Evolutionary conservation across 1,284 basidiomycete species (phyloP).

Genomic region (Boletellus sp.): DNA sequence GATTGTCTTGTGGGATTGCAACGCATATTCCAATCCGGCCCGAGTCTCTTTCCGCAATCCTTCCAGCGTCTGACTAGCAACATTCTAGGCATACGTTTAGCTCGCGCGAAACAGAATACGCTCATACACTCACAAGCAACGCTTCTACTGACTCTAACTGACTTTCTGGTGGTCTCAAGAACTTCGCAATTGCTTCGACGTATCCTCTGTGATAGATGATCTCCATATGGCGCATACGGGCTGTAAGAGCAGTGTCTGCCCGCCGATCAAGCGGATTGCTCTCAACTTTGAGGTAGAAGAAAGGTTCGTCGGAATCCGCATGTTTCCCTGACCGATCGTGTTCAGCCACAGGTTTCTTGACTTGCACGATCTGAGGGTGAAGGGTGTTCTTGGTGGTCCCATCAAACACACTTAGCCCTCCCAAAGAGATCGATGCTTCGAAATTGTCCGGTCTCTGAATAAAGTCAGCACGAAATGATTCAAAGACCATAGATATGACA

Average conservation of each 20-base stretch:
- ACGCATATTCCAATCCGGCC: constrained; percentile 90
- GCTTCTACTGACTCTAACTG: constrained; percentile 96
- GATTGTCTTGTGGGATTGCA: constrained; percentile 92
- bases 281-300: constrained; percentile 93
- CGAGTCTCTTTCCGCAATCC: constrained; percentile 94
- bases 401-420: constrained; percentile 89
- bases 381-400: constrained; percentile 81
- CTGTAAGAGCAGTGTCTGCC: constrained; percentile 88
- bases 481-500: constrained; percentile 87
- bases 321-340: constrained; percentile 21
- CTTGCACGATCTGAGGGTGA: constrained; percentile 91
- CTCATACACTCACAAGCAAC: constrained; percentile 54
- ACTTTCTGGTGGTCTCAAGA: constrained; percentile 93
- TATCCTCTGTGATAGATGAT: constrained; percentile 96
- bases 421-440: constrained; percentile 79
- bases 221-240: constrained; percentile 95
- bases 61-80: constrained; percentile 92
- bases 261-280: constrained; percentile 90
- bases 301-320: constrained; percentile 59
- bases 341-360: constrained; percentile 56
- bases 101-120: not conserved
- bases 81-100: constrained; percentile 54
- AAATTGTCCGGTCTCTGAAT: constrained; percentile 84
- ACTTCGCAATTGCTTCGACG: constrained; percentile 87
- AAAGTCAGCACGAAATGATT: constrained; percentile 83